Evolutionary conservation across 805 yeast species (phyloP).

Genomic region (Starmerella khaoyaiensis): DNA sequence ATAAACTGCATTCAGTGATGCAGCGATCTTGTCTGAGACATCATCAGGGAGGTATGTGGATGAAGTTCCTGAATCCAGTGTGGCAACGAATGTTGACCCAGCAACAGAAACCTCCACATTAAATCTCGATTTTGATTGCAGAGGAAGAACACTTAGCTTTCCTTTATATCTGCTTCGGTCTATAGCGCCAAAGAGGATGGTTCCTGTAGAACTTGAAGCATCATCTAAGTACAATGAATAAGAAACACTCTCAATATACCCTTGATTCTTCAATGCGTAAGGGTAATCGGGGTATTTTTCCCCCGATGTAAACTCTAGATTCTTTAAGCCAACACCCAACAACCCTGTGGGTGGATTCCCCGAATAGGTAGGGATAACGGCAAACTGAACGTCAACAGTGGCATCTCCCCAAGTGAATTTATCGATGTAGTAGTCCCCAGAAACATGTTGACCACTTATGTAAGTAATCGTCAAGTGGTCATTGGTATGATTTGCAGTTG

Average conservation of each 20-base stretch:
- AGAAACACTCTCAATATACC: conserved; percentile 31
- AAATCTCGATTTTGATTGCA: conserved; percentile 9
- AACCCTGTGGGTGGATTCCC: too few relatives aligned
- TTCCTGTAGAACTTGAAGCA: conserved; percentile 17
- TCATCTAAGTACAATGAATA: conserved; percentile 37
- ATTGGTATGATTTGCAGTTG: too few relatives aligned
- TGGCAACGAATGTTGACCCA: conserved; percentile 10
- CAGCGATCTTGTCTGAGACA: conserved; percentile 9
- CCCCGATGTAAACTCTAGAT: too few relatives aligned
- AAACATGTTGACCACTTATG: too few relatives aligned
- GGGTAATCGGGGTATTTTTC: conserved; percentile 27
- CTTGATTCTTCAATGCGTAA: conserved; percentile 28
- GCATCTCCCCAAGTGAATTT: too few relatives aligned
- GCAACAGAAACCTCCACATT: conserved; percentile 14
- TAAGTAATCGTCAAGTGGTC: too few relatives aligned
- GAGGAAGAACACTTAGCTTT: conserved; percentile 22
- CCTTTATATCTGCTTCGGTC: conserved; percentile 52
- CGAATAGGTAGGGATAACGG: too few relatives aligned
- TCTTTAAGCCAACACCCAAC: too few relatives aligned
- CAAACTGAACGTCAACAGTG: too few relatives aligned
- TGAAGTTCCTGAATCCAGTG: conserved; percentile 45
- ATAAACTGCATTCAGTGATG: conserved; percentile 10
- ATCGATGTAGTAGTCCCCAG: too few relatives aligned
- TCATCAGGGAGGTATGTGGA: conserved; percentile 34
- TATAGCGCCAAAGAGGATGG: conserved; percentile 47